Evolutionary conservation across 768 basidiomycete species (phyloP).

Genomic region (Glaciozyma antarctica): DNA sequence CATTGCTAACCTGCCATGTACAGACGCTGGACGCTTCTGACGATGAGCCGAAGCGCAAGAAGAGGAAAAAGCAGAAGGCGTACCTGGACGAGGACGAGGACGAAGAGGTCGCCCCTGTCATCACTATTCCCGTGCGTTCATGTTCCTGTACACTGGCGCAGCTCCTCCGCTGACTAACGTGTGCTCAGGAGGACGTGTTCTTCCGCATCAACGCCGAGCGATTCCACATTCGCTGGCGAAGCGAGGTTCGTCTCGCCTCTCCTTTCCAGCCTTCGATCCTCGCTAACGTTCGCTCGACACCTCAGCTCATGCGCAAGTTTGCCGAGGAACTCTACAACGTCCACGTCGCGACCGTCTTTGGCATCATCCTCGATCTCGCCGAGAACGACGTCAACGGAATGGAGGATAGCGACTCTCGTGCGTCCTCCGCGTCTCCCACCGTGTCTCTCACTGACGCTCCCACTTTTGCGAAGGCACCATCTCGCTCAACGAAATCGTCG

Average conservation of each 20-base stretch:
- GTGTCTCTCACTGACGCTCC: background rate
- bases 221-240: constrained; percentile 72
- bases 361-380: constrained; percentile 25
- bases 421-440: background rate
- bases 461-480: constrained; percentile 22
- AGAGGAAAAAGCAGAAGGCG: constrained; percentile 30
- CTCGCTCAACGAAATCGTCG: constrained; percentile 32
- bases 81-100: constrained; percentile 2
- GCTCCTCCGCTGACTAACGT: background rate
- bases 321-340: constrained; percentile 71
- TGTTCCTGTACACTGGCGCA: constrained; percentile 35
- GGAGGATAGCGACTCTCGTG: constrained; percentile 5
- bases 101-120: background rate
- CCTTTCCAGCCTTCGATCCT: background rate
- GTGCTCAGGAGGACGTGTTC: constrained; percentile 50
- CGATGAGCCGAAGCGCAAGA: constrained; percentile 38
- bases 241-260: background rate
- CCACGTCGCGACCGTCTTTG: constrained; percentile 20
- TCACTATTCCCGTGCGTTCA: background rate
- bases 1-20: background rate
- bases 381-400: constrained; percentile 15
- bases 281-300: too few relatives aligned
- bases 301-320: constrained; percentile 65
- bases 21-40: constrained; percentile 34
- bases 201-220: constrained; percentile 82